Conservation (phyloP, 2,329 filamentous ascomycete genomes). For the Hymenoscyphus occultus region DNA sequence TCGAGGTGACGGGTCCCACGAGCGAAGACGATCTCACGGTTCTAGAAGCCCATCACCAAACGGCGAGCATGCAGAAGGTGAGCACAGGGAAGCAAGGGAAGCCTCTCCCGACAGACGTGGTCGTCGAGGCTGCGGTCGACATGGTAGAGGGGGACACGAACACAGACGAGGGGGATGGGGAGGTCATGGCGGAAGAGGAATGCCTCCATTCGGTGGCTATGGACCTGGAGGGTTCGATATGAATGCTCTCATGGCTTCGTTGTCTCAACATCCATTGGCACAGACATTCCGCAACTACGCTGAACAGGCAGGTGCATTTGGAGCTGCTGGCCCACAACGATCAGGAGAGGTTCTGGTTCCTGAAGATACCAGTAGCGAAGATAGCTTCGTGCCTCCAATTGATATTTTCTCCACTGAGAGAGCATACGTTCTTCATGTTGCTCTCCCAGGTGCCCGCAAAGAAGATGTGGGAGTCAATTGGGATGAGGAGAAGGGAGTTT, state of each 20-base stretch:
- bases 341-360: slow-evolving; percentile 27
- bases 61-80: slow-evolving; percentile 18
- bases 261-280: slow-evolving; percentile 32
- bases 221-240: slow-evolving; percentile 32
- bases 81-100: slow-evolving; percentile 10
- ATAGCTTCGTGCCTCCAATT: slow-evolving; percentile 60
- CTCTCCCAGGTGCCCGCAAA: slow-evolving; percentile 76
- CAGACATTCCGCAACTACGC: slow-evolving; percentile 31
- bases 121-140: slow-evolving; percentile 14
- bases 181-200: slow-evolving; percentile 19
- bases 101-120: slow-evolving; percentile 13
- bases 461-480: slow-evolving; percentile 75
- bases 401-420: slow-evolving; percentile 71
- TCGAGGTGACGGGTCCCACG: slow-evolving; percentile 17
- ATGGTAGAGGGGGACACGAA: slow-evolving; percentile 20
- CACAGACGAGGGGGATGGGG: slow-evolving; percentile 17
- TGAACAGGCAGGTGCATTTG: slow-evolving; percentile 20
- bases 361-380: slow-evolving; percentile 31
- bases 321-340: slow-evolving; percentile 21
- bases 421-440: slow-evolving; percentile 66
- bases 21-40: slow-evolving; percentile 16
- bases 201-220: slow-evolving; percentile 23
- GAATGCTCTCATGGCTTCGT: slow-evolving; percentile 27
- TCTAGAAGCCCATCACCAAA: slow-evolving; percentile 10
- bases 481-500: slow-evolving; percentile 62